Evolutionary conservation across 202 grass and related monocot species (phyloP).

Genomic region (Setaria italica): DNA sequence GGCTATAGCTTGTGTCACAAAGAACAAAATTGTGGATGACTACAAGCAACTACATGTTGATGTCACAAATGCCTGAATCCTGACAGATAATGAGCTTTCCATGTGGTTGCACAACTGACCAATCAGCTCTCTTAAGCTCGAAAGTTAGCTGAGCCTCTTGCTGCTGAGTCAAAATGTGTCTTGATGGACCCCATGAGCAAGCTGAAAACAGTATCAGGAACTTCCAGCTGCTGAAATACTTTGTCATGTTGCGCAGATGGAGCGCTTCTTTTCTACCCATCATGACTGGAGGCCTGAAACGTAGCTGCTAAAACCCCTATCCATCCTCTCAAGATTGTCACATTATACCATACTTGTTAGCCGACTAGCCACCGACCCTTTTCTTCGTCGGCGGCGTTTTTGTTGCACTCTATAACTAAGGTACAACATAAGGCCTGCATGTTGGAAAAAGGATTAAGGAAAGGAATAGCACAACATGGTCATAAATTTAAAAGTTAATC

Average conservation of each 20-base stretch:
- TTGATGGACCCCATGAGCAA: background rate
- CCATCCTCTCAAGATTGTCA: background rate
- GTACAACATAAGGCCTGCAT: conserved; percentile 76
- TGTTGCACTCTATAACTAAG: conserved; percentile 85
- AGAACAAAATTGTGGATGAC: conserved; percentile 43
- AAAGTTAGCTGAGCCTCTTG: conserved; percentile 13
- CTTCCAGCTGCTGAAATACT: background rate
- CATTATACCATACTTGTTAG: conserved; percentile 64
- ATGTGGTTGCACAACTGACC: background rate
- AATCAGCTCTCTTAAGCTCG: conserved; percentile 30
- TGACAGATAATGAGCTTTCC: background rate
- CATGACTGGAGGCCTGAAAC: conserved; percentile 13
- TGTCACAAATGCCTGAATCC: background rate
- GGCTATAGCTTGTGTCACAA: conserved; percentile 9
- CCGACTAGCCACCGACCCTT: conserved; percentile 64
- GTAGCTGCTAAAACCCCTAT: conserved; percentile 8
- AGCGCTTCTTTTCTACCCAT: background rate
- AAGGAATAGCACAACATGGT: conserved; percentile 7
- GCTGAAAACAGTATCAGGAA: conserved; percentile 3
- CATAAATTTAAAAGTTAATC: background rate
- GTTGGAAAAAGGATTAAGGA: conserved; percentile 26
- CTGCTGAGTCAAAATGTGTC: background rate
- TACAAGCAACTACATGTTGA: background rate
- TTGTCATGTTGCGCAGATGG: background rate
- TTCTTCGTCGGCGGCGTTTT: conserved; percentile 74